Conservation (phyloP, 1,284 basidiomycete genomes). For the Tetrapyrgos nigripes region DNA sequence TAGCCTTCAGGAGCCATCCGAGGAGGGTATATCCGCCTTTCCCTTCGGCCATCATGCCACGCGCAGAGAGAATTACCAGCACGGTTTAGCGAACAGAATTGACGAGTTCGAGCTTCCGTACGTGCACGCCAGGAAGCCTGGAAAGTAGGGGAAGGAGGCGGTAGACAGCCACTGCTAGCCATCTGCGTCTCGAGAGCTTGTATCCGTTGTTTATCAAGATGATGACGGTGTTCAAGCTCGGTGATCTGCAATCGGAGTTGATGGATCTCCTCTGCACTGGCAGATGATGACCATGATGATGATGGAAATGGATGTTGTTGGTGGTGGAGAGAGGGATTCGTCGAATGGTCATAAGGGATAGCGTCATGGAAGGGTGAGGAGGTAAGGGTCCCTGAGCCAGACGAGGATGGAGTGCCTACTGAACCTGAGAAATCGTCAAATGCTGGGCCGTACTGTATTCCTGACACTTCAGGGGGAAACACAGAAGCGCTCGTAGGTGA, state of each 20-base stretch:
- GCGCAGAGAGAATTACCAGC: constrained; percentile 86
- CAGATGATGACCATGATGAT: too few species aligned
- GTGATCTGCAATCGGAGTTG: constrained; percentile 24
- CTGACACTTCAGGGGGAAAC: neutral
- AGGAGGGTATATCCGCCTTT: constrained; percentile 78
- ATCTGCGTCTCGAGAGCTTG: constrained; percentile 47
- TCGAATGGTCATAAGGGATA: too few species aligned
- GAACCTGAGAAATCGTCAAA: neutral
- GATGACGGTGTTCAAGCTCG: constrained; percentile 12
- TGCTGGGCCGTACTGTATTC: neutral
- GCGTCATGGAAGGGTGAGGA: neutral
- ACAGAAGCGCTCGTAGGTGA: neutral
- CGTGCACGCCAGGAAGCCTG: constrained; percentile 69
- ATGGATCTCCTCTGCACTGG: neutral
- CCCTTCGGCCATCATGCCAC: constrained; percentile 86
- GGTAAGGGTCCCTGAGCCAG: neutral
- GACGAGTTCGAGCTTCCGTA: constrained; percentile 70
- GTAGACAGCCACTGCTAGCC: constrained; percentile 41
- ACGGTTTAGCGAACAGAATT: constrained; percentile 81
- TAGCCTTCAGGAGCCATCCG: constrained; percentile 77
- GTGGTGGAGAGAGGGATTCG: too few species aligned
- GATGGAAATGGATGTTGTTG: too few species aligned
- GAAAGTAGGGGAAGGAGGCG: constrained; percentile 54
- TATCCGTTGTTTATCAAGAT: constrained; percentile 33
- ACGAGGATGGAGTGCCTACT: neutral